Evolutionary conservation across 179 eudicot genomes (phyloP), one percentile per base, ranked within the genome.

Genomic region (Patellifolia procumbens): DNA sequence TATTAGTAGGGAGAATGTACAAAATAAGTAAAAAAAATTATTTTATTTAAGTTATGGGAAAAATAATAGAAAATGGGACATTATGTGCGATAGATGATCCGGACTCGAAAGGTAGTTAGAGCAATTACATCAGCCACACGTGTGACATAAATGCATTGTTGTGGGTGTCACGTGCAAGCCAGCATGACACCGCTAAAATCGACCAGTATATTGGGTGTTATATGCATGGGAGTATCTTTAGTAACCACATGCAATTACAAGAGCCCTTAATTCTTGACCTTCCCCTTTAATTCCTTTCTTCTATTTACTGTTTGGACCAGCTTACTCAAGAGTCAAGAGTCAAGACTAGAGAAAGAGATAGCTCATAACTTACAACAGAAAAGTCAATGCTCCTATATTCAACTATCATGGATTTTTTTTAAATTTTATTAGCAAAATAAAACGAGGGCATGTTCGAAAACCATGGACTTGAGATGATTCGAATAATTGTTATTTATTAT

Each of bases 151-250:
- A 69, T 42, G 48, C 15, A 32, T 31, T 63, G 64, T 31, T 63
- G 64, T 52, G 79, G 77, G 58, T 59, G 72, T 70, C 83, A 80
- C 83, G 73, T 80, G 83, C 61, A 31, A 43, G n/a, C 5, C 28
- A 71, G 59, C 42, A 19, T 52, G 31, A 62, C 83, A 80, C 83
- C 83, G 79, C 73, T 60, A 0, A 19, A 24, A 32, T 70, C 39
- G 63, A 70, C 83, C 83, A 80, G 58, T 75, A 43, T 43, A 19
- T 19, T 58, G 48, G 62, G 51, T 11, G 26, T 74, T 68, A 32
- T 46, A 58, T 79, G 81, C 76, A 63, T 78, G 56, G 17, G n/a
- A 22, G 34, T 24, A 32, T 3, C 9, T 75, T 64, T 10, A 10
- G 29, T 58, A 74, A 8, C 77, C 77, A 60, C 70, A 45, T 60